Evolutionary conservation across 768 basidiomycete genomes (phyloP), one percentile per base, ranked within the genome.

Genomic region (Zangia roseola): DNA sequence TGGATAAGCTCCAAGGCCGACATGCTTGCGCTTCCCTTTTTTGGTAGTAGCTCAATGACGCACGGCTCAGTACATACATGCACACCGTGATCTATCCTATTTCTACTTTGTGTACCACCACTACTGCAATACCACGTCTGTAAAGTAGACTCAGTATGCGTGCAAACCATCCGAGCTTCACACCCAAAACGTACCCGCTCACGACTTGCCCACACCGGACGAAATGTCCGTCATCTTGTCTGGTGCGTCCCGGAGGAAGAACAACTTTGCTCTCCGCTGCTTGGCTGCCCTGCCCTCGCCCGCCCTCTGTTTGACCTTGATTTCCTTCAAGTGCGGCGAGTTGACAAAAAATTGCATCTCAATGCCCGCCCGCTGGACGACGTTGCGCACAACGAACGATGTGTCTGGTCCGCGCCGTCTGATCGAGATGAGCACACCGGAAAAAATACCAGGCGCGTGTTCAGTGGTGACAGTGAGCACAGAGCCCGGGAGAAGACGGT

Each of bases 301-400:
- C 47, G 86, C 84, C 56, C 71, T 74, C 69, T 81, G 79, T 50
- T 94, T 71, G 51, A 97, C 73, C 69, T 84, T 84, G 69, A 98
- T 87, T 47, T 88, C 84, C 75, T 90, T 91, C 69, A 98, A 61
- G 63, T 91, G 81, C 24, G 95, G 94, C 43, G 88, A 90, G 61
- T 81, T 83, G 55, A 85, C 82, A 66, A 86, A 93, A 72, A 91
- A 89, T 62, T 86, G 87, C 86, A 91, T 86, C 75, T 97, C 95
- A 33, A 97, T 87, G 12, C 94, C 94, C 12, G 88, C 91, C 54
- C 92, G 79, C 59, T 91, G 88, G 44, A 98, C 79, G 56, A 97
- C 81, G 70, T 97, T 97, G 55, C 95, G 81, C 43, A 98, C 71
- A 45, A 84, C 75, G 63, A 98, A 89, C n/a, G 84, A 87, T 23